phyloP scores from a whole-genome alignment of 805 yeast genomes.

The Monosporozyma yasuniensis region DNA sequence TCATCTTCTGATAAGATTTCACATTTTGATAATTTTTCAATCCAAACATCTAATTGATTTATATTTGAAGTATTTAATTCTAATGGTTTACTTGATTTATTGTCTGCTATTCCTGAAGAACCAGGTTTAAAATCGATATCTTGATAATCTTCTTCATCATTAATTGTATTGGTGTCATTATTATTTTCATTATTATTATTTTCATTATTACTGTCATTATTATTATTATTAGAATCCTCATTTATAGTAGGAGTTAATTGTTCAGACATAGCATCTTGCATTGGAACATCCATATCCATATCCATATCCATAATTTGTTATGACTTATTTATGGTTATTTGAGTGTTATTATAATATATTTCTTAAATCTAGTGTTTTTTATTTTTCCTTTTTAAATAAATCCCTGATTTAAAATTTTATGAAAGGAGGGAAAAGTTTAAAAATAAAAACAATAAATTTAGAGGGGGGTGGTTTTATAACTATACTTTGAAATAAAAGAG shows the following conservation, averaged over 20 bases:
- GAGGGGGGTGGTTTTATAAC: no score
- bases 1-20: conserved; percentile 75
- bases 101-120: conserved; percentile 32
- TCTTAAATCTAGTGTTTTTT: no score
- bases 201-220: conserved; percentile 2
- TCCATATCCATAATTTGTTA: conserved; percentile 41
- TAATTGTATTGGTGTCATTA: conserved; percentile 16
- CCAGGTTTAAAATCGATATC: conserved; percentile 26
- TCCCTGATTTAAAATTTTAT: no score
- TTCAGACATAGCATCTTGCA: conserved; percentile 60
- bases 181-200: conserved; percentile 9
- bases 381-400: no score
- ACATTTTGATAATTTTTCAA: conserved; percentile 67
- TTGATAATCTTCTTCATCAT: conserved; percentile 19
- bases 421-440: no score
- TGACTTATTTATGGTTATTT: background rate
- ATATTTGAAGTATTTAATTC: conserved; percentile 38
- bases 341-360: no score
- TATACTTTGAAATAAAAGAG: no score
- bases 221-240: conserved; percentile 13
- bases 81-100: conserved; percentile 33
- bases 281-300: conserved; percentile 70
- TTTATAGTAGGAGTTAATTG: conserved; percentile 32
- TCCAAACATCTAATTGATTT: conserved; percentile 79
- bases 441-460: no score